Conservation (phyloP, 2,329 filamentous ascomycete genomes). For the Pseudocercospora vitis region DNA sequence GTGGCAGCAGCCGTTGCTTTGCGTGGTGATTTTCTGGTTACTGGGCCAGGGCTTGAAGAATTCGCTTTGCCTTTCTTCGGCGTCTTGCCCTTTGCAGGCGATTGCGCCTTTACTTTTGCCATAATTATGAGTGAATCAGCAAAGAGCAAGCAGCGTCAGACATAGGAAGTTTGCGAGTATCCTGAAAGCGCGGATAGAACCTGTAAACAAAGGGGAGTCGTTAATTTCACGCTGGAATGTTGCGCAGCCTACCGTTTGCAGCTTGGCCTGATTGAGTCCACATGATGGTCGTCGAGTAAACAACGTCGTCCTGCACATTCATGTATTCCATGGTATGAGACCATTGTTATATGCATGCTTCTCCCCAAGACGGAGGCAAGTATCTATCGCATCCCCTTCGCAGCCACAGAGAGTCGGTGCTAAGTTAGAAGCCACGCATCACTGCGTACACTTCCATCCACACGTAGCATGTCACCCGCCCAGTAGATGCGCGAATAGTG, state of each 20-base stretch:
- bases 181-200: background rate
- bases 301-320: background rate
- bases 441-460: too few relatives aligned
- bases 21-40: constrained; percentile 4
- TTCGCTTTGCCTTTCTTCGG: background rate
- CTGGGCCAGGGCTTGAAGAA: constrained; percentile 1
- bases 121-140: background rate
- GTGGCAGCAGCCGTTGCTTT: constrained; percentile 15
- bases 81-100: constrained; percentile 5
- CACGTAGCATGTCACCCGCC: too few relatives aligned
- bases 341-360: too few relatives aligned
- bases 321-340: background rate
- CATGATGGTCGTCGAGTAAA: too few relatives aligned
- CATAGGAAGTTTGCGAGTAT: background rate
- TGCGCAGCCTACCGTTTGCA: constrained; percentile 20
- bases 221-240: constrained; percentile 25
- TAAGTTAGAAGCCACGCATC: too few relatives aligned
- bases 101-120: constrained; percentile 13
- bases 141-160: background rate
- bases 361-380: too few relatives aligned
- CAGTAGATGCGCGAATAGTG: too few relatives aligned
- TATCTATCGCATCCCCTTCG: too few relatives aligned
- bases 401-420: too few relatives aligned
- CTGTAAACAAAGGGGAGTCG: constrained; percentile 23
- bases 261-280: too few relatives aligned